Conservation (phyloP, 1,284 basidiomycete genomes). For the Sanghuangporus weigelae region DNA sequence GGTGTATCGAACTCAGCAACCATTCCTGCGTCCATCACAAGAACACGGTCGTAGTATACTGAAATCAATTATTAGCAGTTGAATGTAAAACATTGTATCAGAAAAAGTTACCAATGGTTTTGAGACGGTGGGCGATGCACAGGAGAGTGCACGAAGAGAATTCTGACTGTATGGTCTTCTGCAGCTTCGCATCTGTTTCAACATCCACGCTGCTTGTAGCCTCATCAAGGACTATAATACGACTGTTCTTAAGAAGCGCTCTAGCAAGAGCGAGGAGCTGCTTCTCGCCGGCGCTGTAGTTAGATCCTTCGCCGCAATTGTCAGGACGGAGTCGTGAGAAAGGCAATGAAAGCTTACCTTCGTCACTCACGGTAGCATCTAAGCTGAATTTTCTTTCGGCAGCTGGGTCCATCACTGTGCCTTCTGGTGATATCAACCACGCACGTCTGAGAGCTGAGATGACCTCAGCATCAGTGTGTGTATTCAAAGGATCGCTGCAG, state of each 20-base stretch:
- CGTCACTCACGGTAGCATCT: slow-evolving; percentile 57
- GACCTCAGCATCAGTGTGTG: slow-evolving; percentile 48
- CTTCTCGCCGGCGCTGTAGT: slow-evolving; percentile 75
- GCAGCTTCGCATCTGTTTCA: slow-evolving; percentile 75
- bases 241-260: slow-evolving; percentile 64
- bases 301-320: slow-evolving; percentile 41
- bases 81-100: background rate
- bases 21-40: slow-evolving; percentile 68
- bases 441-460: slow-evolving; percentile 53
- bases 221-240: slow-evolving; percentile 70
- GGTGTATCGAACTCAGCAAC: slow-evolving; percentile 79
- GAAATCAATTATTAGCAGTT: background rate
- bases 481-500: slow-evolving; percentile 52
- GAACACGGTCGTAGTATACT: slow-evolving; percentile 72
- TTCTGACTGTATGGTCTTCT: slow-evolving; percentile 68
- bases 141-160: slow-evolving; percentile 60
- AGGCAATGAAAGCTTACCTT: slow-evolving; percentile 35
- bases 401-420: slow-evolving; percentile 37
- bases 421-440: slow-evolving; percentile 51
- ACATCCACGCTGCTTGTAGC: slow-evolving; percentile 83
- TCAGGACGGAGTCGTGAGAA: background rate
- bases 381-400: slow-evolving; percentile 63
- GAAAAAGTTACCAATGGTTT: slow-evolving; percentile 56
- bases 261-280: slow-evolving; percentile 72
- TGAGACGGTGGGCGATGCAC: slow-evolving; percentile 73